Evolutionary conservation across 805 yeast genomes (phyloP).

Genomic region (Debaryomyces tyrocola): DNA sequence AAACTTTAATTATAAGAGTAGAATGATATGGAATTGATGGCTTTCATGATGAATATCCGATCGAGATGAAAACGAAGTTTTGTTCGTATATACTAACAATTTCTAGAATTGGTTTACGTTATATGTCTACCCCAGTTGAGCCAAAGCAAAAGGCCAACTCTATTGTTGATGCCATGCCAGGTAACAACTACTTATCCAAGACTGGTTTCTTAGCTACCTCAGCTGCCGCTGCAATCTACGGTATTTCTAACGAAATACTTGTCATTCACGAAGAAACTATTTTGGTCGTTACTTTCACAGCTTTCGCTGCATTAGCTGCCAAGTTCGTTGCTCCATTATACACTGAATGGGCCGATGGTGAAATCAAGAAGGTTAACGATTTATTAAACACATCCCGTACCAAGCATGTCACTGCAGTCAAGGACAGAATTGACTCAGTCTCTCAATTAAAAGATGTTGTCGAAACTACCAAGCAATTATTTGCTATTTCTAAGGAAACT

Average conservation of each 20-base stretch:
- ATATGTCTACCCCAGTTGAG: conserved; percentile 67
- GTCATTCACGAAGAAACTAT: conserved; percentile 93
- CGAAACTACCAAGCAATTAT: conserved; percentile 84
- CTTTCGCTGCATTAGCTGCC: conserved; percentile 72
- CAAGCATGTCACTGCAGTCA: conserved; percentile 89
- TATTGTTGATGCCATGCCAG: conserved; percentile 90
- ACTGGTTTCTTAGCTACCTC: conserved; percentile 94
- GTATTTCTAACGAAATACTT: conserved; percentile 89
- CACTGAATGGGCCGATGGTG: conserved; percentile 89
- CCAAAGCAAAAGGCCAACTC: conserved; percentile 91
- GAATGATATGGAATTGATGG: neutral
- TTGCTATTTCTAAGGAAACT: conserved; percentile 94
- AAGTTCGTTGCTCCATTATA: conserved; percentile 93
- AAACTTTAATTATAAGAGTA: neutral
- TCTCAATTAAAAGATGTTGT: conserved; percentile 90
- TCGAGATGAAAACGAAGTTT: neutral
- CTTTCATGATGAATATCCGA: neutral
- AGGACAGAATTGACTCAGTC: conserved; percentile 86
- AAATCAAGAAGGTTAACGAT: conserved; percentile 76
- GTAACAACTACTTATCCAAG: conserved; percentile 82
- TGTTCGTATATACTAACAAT: conserved; percentile 27
- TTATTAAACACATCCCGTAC: conserved; percentile 85
- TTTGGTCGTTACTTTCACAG: conserved; percentile 75
- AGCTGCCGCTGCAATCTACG: conserved; percentile 91
- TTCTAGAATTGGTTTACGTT: conserved; percentile 60